A percentile compares a stretch with the other conserved stretches of the same genome.
phyloP scores from a whole-genome alignment of 129 eudicot genomes.

The Erigeron canadensis region DNA sequence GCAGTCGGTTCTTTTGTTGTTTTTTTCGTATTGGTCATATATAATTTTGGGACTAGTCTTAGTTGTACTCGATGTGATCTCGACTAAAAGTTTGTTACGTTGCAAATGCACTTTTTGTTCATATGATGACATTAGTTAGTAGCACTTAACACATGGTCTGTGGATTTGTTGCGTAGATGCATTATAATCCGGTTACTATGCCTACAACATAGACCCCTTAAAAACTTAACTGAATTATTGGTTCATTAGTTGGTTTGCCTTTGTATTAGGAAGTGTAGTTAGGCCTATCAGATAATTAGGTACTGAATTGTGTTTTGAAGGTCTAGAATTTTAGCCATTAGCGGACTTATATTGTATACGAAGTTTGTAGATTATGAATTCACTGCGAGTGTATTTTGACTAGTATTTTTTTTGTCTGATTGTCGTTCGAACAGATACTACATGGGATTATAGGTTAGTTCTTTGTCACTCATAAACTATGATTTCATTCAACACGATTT shows the following conservation, averaged over 20 bases:
- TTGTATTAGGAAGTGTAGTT: conserved; percentile 12
- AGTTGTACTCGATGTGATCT: conserved; percentile 9
- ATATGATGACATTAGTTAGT: conserved; percentile 3
- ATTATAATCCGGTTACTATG: conserved; percentile 10
- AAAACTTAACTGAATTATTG: conserved; percentile 14
- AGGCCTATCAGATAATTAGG: conserved; percentile 6
- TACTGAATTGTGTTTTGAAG: neutral
- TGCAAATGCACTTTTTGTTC: conserved; percentile 8
- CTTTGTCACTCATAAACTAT: too few relatives aligned
- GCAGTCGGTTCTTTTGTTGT: neutral
- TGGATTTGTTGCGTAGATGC: conserved; percentile 13
- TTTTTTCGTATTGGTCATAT: neutral
- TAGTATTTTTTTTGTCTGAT: conserved; percentile 16
- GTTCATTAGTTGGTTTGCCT: conserved; percentile 4
- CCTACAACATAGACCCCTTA: conserved; percentile 5
- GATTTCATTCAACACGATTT: too few relatives aligned
- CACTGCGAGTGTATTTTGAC: conserved; percentile 15
- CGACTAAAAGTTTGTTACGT: neutral
- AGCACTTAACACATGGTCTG: conserved; percentile 24
- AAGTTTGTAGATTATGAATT: conserved; percentile 17
- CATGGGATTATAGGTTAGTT: conserved; percentile 33
- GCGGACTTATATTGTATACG: neutral
- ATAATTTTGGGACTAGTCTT: too few relatives aligned
- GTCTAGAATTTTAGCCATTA: neutral
- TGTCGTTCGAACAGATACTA: conserved; percentile 12